Conservation (phyloP, 176 grass and related monocot genomes). For the Hsuehochloa calcarea region DNA sequence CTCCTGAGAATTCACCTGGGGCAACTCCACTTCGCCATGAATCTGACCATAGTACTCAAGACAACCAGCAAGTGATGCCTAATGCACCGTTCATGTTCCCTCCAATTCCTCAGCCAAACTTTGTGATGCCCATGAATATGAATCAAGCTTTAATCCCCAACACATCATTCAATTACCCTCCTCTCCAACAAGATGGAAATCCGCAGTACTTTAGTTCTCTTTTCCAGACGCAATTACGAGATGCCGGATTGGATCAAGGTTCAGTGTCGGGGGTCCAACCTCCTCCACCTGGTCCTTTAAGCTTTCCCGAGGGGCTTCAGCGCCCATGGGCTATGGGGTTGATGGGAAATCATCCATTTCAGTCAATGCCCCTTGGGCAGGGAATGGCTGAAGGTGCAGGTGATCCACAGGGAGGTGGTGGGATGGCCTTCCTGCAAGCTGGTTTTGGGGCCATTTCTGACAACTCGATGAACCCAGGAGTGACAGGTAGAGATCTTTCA, state of each 20-base stretch:
- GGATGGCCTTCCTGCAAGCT: slow-evolving; percentile 57
- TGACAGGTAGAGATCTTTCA: slow-evolving; percentile 29
- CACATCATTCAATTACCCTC: slow-evolving; percentile 51
- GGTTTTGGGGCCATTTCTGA: slow-evolving; percentile 55
- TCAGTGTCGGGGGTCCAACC: slow-evolving; percentile 47
- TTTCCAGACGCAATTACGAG: slow-evolving; percentile 62
- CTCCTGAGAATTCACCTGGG: slow-evolving; percentile 36
- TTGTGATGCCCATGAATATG: slow-evolving; percentile 72
- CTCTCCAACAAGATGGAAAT: slow-evolving; percentile 59
- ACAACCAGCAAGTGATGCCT: slow-evolving; percentile 52
- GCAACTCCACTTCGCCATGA: slow-evolving; percentile 43
- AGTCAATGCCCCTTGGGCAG: slow-evolving; percentile 47
- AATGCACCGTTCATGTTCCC: slow-evolving; percentile 64
- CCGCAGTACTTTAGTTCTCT: slow-evolving; percentile 58
- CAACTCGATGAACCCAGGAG: slow-evolving; percentile 33
- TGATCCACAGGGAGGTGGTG: slow-evolving; percentile 55
- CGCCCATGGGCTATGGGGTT: slow-evolving; percentile 65
- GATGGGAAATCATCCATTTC: slow-evolving; percentile 58
- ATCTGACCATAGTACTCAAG: slow-evolving; percentile 56
- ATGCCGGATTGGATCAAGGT: slow-evolving; percentile 57
- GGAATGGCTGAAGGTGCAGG: slow-evolving; percentile 50
- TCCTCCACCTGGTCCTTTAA: slow-evolving; percentile 33
- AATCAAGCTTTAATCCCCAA: slow-evolving; percentile 52
- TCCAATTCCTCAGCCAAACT: slow-evolving; percentile 63
- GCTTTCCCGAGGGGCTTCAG: slow-evolving; percentile 46